Evolutionary conservation across 306 rosid species (phyloP).

Genomic region (Carpinus viminea): DNA sequence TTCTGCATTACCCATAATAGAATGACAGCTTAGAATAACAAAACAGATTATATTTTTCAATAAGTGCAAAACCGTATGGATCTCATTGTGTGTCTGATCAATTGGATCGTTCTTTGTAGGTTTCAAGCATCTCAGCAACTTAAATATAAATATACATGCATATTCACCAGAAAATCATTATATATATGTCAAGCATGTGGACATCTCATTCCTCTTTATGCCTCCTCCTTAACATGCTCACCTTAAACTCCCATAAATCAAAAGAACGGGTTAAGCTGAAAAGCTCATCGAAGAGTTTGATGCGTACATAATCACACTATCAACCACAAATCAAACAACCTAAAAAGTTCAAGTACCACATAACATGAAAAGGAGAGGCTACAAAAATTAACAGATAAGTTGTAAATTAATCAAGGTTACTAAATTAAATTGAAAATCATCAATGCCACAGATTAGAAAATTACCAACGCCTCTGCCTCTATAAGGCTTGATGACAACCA

Average conservation of each 20-base stretch:
- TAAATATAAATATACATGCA: not conserved
- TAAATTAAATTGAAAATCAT: not conserved
- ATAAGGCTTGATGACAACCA: slow-evolving; percentile 85
- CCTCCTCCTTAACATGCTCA: not conserved
- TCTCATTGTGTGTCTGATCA: no score
- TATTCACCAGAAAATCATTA: not conserved
- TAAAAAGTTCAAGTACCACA: not conserved
- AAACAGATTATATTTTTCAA: no score
- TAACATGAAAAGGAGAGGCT: not conserved
- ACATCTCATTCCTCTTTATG: not conserved
- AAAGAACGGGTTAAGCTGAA: not conserved
- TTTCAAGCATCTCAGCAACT: not conserved
- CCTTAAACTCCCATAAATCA: not conserved
- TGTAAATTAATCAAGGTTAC: not conserved
- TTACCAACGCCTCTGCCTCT: slow-evolving; percentile 94
- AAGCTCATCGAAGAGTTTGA: not conserved
- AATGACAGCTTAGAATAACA: no score
- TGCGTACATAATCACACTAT: not conserved
- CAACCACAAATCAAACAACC: not conserved
- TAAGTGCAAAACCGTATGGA: no score
- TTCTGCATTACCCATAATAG: no score
- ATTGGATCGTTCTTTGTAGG: no score
- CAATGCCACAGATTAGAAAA: not conserved
- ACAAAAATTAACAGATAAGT: not conserved
- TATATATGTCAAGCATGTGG: not conserved